Base-by-base conservation (phyloP, 345 rosid species). In the Pistacia integerrima region DNA sequence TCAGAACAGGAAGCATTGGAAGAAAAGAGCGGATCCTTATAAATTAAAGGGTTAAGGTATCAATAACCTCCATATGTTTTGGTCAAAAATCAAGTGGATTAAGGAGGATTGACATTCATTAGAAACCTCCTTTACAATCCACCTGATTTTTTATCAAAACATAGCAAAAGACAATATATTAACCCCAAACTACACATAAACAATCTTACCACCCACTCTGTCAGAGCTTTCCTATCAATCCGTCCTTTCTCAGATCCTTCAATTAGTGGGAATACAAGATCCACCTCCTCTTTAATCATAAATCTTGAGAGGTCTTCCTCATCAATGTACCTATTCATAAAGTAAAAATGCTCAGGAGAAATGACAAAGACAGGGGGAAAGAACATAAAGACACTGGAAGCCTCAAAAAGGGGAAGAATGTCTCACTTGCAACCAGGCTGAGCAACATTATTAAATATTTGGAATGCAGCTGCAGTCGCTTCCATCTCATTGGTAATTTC, bases 201-300 rank as follows among this genome's bases (percentile, higher is more conserved):
- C 1, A 78, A 36, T 41, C 85, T 82, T 82, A 91, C 98, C 97
- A 95, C 96, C 97, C 94, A 95, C 58, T 88, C 85, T 55, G 86
- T 86, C 57, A 95, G 79, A 81, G 94, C 82, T 52, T 87, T 90
- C 44, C 76, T 88, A 77, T 88, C 88, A 52, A 93, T 85, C 79
- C 64, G 77, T 72, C 92, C 85, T 4, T 78, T 74, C 38, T 90
- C 95, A 1, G 80, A 76, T 74, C 86, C 93, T 74, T 87, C 96
- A 52, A 93, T 78, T 70, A 92, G 81, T 6, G 90, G 92, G 41
- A 93, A 86, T 57, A 92, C 83, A 58, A 89, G 91, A 51, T 91
- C 96, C n/a, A 90, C 97, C 83, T 93, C 99, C 79, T 93, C 97
- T 73, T 85, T 89, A 11, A 91, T 91, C 98, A 95, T 85, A 88